Evolutionary conservation across 768 basidiomycete species (phyloP).

Genomic region (Tulasnella sp.): DNA sequence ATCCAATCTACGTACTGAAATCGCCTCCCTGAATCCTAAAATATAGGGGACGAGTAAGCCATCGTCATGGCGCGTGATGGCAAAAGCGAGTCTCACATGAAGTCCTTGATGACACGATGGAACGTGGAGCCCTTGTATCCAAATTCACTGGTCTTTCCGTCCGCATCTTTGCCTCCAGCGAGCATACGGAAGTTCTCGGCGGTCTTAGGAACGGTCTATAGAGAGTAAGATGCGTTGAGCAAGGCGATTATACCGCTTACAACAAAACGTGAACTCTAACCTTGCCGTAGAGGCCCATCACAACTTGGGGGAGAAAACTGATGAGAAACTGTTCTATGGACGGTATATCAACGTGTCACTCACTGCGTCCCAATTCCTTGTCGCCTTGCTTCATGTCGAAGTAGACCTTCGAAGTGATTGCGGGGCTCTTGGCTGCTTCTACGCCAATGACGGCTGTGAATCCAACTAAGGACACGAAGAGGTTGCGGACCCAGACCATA

Average conservation of each 20-base stretch:
- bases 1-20: conserved; percentile 57
- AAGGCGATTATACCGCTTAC: background rate
- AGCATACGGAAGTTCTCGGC: conserved; percentile 96
- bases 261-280: conserved; percentile 33
- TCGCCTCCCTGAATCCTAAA: conserved; percentile 94
- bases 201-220: conserved; percentile 87
- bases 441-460: conserved; percentile 23
- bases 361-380: conserved; percentile 71
- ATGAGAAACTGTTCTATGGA: background rate
- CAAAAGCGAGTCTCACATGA: conserved; percentile 46
- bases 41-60: background rate
- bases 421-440: conserved; percentile 76
- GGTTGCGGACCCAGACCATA: conserved; percentile 21
- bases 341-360: conserved; percentile 21
- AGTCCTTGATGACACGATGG: conserved; percentile 91
- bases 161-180: conserved; percentile 69
- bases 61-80: conserved; percentile 22
- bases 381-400: conserved; percentile 94
- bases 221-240: background rate
- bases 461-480: conserved; percentile 33
- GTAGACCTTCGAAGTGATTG: conserved; percentile 85
- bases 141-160: conserved; percentile 65
- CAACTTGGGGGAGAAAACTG: conserved; percentile 37
- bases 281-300: conserved; percentile 83
- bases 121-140: conserved; percentile 95